Evolutionary conservation across 441 rosid genomes (phyloP).

Genomic region (Populus hybrid): DNA sequence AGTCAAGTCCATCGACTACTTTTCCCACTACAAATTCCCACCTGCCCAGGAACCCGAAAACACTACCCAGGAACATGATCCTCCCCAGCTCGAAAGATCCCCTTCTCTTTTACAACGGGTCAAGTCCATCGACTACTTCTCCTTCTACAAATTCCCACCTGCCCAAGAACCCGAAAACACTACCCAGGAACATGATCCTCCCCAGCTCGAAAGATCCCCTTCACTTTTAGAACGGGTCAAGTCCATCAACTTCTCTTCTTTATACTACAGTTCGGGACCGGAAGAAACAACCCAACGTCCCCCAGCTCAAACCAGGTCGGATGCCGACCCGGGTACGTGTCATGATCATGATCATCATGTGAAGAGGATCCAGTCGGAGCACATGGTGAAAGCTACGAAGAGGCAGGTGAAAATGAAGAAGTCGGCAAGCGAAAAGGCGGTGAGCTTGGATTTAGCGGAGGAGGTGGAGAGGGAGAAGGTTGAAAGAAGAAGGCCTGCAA

Average conservation of each 20-base stretch:
- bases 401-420: slow-evolving; percentile 49
- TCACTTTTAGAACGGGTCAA: slow-evolving; percentile 14
- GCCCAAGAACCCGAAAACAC: neutral
- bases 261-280: slow-evolving; percentile 37
- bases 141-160: slow-evolving; percentile 8
- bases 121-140: slow-evolving; percentile 8
- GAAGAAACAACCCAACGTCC: slow-evolving; percentile 4
- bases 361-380: slow-evolving; percentile 45
- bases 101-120: slow-evolving; percentile 16
- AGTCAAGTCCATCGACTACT: slow-evolving; percentile 45
- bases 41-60: neutral
- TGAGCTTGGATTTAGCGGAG: slow-evolving; percentile 6
- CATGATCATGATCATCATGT: slow-evolving; percentile 23
- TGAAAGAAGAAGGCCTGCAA: slow-evolving; percentile 49
- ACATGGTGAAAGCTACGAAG: slow-evolving; percentile 8
- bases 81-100: slow-evolving; percentile 1
- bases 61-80: neutral
- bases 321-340: neutral
- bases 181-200: neutral
- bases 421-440: slow-evolving; percentile 59
- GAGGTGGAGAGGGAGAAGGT: slow-evolving; percentile 27
- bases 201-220: slow-evolving; percentile 7
- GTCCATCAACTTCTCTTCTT: slow-evolving; percentile 13
- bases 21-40: slow-evolving; percentile 14
- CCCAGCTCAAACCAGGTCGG: neutral